phyloP scores from a whole-genome alignment of 768 basidiomycete genomes.

The Chalciporus piperatus region DNA sequence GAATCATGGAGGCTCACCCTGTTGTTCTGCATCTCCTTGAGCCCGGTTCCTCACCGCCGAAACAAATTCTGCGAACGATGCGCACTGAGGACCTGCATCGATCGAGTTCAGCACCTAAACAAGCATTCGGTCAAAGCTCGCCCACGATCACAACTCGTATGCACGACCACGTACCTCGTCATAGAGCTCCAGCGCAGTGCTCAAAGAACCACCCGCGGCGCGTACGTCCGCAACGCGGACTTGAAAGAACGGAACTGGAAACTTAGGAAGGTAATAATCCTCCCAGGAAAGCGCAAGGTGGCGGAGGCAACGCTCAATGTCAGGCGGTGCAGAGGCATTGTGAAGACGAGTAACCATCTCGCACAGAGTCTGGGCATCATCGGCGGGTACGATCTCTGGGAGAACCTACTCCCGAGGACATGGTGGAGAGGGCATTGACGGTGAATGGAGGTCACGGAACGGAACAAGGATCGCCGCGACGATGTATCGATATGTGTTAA shows the following conservation, averaged over 20 bases:
- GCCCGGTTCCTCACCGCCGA: constrained; percentile 23
- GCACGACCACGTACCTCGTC: constrained; percentile 20
- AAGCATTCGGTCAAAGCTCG: background rate
- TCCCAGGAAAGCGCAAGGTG: constrained; percentile 30
- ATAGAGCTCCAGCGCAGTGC: constrained; percentile 28
- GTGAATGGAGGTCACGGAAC: background rate
- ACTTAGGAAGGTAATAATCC: constrained; percentile 31
- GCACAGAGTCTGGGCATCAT: constrained; percentile 21
- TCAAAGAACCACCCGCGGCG: constrained; percentile 29
- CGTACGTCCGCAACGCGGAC: constrained; percentile 33
- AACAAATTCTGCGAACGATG: constrained; percentile 26
- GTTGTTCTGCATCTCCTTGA: constrained; percentile 23
- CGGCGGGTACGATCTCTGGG: constrained; percentile 19
- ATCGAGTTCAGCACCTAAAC: constrained; percentile 24
- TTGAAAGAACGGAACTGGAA: constrained; percentile 30
- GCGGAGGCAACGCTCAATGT: constrained; percentile 23
- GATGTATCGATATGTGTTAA: background rate
- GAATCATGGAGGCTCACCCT: constrained; percentile 20
- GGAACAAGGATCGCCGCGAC: background rate
- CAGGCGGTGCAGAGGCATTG: constrained; percentile 12
- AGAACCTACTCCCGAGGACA: constrained; percentile 11
- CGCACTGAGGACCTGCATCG: constrained; percentile 9
- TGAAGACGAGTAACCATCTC: constrained; percentile 16
- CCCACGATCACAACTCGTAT: background rate
- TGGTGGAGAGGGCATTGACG: too few species aligned